Base-by-base conservation (phyloP, 2,329 filamentous ascomycete species). In the Ceratocystis lukuohia region DNA sequence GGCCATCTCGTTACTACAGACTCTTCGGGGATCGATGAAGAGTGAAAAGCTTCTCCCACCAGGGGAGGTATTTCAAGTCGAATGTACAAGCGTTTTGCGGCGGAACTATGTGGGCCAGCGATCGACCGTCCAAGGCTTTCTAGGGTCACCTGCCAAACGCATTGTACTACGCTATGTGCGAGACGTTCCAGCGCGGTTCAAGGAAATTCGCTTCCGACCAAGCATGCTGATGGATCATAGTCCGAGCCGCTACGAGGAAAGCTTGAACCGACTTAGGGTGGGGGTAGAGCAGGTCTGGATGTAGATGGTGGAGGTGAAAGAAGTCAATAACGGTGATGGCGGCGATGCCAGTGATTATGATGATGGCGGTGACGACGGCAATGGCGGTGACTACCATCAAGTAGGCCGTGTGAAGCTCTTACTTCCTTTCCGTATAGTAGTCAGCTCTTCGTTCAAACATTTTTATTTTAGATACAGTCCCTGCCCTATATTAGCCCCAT, bases 221-320 rank as follows among this genome's bases (percentile, higher is more conserved):
- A 85, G 86, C 61, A 89, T 91, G 86, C 77, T 92, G 74, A 80
- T 84, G 68, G 88, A 92, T 73, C 88, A 92, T 72, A 89, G 84
- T 69, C 88, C 88, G 2, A 87, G 83, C 30, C 80, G 84, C 70
- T 92, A 92, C 72, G 88, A 91, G 74, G 81, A 83, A 68, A 85
- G 84, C 67, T 74, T 92, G 70, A 82, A 83, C 66, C 82, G 83
- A 68, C 76, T 91, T 72, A 75, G 76, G 20, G 69, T 78, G 8
- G 82, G 81, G 0, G 78, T 84, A 22, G 74, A 76, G 63, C 74
- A 74, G 59, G 61, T 68, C 3, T 69, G 65, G 65, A 68, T 59
- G 67, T 68, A 44, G 20, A 20, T 30, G 10, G 25, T 5, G 59
- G n/a, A 50, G 44, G 25, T 17, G 56, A 25, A 25, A 33, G 56